Conservation (phyloP, 805 yeast genomes). For the Yamadazyma sp. region DNA sequence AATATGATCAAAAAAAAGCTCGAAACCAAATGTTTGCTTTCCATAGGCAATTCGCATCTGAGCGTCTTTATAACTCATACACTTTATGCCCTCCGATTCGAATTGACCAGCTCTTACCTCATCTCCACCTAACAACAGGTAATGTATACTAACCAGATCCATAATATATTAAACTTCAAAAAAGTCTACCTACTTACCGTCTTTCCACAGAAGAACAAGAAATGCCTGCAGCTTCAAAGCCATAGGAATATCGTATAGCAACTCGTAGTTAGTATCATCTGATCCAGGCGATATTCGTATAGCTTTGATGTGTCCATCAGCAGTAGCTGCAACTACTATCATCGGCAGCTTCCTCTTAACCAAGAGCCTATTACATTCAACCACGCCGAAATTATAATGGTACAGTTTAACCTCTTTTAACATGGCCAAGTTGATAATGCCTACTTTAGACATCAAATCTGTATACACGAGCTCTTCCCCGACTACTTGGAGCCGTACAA, state of each 20-base stretch:
- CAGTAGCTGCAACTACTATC: conserved; percentile 7
- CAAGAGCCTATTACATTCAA: conserved; percentile 6
- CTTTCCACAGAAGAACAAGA: conserved; percentile 1
- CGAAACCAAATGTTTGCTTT: too few relatives aligned
- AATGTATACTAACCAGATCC: too few relatives aligned
- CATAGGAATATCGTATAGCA: conserved; percentile 2
- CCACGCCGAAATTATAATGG: conserved; percentile 8
- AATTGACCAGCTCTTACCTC: too few relatives aligned
- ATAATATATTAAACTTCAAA: too few relatives aligned
- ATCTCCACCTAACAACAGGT: too few relatives aligned
- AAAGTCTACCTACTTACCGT: too few relatives aligned
- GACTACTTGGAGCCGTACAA: conserved; percentile 18
- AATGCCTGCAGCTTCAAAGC: conserved; percentile 1
- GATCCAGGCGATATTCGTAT: not conserved
- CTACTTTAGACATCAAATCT: conserved; percentile 33
- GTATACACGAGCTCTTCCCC: conserved; percentile 21
- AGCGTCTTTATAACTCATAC: too few relatives aligned
- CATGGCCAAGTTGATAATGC: conserved; percentile 19
- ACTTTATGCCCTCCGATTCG: too few relatives aligned
- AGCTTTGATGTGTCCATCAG: conserved; percentile 5
- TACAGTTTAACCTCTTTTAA: conserved; percentile 5
- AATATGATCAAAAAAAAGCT: too few relatives aligned
- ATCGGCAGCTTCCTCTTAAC: not conserved
- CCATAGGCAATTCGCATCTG: too few relatives aligned
- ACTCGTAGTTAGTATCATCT: conserved; percentile 2